These are phyloP conservation scores for Linderniella brevidens DNA, from an alignment of 257 asterid species.

Conservation along the genomic window DNA sequence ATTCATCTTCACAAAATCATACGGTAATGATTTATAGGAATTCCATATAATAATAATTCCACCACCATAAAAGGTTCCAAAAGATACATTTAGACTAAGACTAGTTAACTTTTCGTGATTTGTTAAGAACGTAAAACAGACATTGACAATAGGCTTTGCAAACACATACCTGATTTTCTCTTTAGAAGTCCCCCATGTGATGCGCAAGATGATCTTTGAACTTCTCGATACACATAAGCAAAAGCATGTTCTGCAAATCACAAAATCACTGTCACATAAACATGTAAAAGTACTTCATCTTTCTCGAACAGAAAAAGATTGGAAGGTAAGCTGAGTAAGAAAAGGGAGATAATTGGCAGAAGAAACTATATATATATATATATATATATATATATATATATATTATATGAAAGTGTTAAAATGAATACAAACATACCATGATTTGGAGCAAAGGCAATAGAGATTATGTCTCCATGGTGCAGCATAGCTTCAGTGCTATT, in stretches of 20 bases:
- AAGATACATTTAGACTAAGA: background rate
- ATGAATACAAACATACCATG: slow-evolving; percentile 38
- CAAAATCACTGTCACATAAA: background rate
- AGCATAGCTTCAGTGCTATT: slow-evolving; percentile 52
- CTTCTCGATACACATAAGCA: slow-evolving; percentile 94
- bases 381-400: too few species aligned
- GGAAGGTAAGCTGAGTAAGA: too few species aligned
- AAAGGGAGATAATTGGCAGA: too few species aligned
- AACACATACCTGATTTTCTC: slow-evolving; percentile 73
- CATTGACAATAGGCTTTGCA: background rate
- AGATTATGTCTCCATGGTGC: slow-evolving; percentile 82
- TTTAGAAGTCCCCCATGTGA: slow-evolving; percentile 36
- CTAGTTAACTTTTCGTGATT: too few species aligned
- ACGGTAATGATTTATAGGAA: slow-evolving; percentile 11
- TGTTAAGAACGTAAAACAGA: background rate
- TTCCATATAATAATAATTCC: too few species aligned
- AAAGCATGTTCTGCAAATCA: slow-evolving; percentile 45
- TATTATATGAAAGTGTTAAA: too few species aligned
- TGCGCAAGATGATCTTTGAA: slow-evolving; percentile 18
- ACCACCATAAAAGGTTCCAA: too few species aligned
- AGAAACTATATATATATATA: too few species aligned
- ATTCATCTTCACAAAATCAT: slow-evolving; percentile 39
- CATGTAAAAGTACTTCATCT: background rate
- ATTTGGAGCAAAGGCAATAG: slow-evolving; percentile 71
- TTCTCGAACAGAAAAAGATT: background rate